Evolutionary conservation across 1,284 basidiomycete genomes (phyloP).

Genomic region (Ustilago crameri): DNA sequence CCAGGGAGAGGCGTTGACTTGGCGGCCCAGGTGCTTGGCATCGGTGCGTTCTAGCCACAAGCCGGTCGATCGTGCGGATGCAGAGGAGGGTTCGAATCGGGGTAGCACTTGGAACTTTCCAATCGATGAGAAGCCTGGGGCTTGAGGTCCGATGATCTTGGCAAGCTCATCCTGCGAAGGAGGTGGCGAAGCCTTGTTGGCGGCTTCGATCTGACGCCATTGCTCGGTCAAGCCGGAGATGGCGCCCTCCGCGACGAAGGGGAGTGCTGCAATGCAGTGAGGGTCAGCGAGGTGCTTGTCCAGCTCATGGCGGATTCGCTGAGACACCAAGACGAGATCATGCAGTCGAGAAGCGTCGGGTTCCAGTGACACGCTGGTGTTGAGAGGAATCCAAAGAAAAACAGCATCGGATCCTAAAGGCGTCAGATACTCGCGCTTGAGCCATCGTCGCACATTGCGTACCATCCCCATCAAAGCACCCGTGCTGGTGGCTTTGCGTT

Average conservation of each 20-base stretch:
- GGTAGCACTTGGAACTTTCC: conserved; percentile 7
- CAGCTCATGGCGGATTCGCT: conserved; percentile 15
- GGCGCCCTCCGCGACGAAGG: conserved; percentile 1
- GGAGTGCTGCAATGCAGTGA: conserved; percentile 25
- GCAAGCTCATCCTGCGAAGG: conserved; percentile 2
- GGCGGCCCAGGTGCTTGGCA: conserved; percentile 23
- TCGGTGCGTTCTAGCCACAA: conserved; percentile 25
- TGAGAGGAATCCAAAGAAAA: conserved; percentile 41
- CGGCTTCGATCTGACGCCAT: conserved; percentile 13
- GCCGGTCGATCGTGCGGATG: conserved; percentile 7
- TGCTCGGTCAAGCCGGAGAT: conserved; percentile 11
- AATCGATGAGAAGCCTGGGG: conserved; percentile 29
- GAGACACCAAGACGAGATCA: conserved; percentile 9
- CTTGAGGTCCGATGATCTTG: conserved; percentile 30
- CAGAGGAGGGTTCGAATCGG: conserved; percentile 16
- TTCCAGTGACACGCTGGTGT: conserved; percentile 14
- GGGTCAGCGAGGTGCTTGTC: conserved; percentile 18
- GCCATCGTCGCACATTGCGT: conserved; percentile 41
- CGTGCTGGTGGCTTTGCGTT: conserved; percentile 17
- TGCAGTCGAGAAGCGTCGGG: conserved; percentile 4
- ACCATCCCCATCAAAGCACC: conserved; percentile 49
- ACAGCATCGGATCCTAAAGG: conserved; percentile 43
- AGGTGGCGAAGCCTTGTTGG: neutral
- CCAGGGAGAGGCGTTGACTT: conserved; percentile 47
- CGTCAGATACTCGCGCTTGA: conserved; percentile 8